Base-by-base conservation (phyloP, 2,329 filamentous ascomycete species). In the Decorospora gaudefroyi region DNA sequence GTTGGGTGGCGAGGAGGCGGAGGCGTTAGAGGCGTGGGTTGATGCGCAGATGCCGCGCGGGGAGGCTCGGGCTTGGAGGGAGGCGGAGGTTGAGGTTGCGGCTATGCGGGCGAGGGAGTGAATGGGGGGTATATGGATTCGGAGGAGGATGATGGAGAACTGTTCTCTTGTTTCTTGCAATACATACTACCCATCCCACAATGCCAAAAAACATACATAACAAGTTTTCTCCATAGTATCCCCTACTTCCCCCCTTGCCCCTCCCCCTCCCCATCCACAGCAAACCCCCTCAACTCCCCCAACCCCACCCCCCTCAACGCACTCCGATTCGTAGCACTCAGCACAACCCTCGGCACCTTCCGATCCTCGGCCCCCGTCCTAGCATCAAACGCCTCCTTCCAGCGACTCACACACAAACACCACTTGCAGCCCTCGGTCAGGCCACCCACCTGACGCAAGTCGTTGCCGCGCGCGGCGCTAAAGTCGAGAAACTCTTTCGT, bases 401-500 rank as follows among this genome's bases (percentile, higher is more conserved):
- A 85, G 30, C 81, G 68, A 8, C 66, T 71, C 2, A 80, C 81
- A 57, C 82, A 85, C 4, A 85, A 67, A 64, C 82, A 85, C 80
- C 82, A 85, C 62, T 79, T 81, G 57, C 81, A 83, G 6, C 82
- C 81, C 9, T 72, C 77, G 13, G 73, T 78, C 41, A 85, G 73
- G 3, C 81, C n/a, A n/a, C n/a, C 81, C 13, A 75, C 73, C 4
- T 65, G 57, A 16, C 80, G 74, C 22, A 85, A 70, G 57, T 85
- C 78, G 58, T 85, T 85, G 26, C 81, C 82, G 25, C 75, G 74
- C 4, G 74, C 72, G 12, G 81, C 80, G 21, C 76, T 76, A 70
- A 80, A 85, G 59, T 84, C 79, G 22, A 85, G 78, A 64, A 85
- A 85, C 54, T 81, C 77, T 46, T 82, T 74, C 6, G 78, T 81